phyloP scores from a whole-genome alignment of 2,329 filamentous ascomycete species.

The Teratosphaeria viscida region DNA sequence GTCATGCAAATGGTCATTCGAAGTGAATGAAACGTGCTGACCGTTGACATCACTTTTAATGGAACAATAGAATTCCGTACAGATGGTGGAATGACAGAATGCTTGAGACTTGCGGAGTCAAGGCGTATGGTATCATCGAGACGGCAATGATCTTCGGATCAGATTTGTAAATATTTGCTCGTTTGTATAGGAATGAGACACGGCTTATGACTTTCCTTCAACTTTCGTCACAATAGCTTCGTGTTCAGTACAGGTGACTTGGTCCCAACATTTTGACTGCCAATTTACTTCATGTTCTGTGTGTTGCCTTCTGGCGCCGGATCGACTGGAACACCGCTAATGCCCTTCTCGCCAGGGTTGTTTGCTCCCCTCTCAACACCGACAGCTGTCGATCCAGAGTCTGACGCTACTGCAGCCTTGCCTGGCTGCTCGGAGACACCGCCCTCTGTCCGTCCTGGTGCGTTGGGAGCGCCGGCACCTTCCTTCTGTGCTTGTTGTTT shows the following conservation, averaged over 20 bases:
- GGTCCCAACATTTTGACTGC: neutral
- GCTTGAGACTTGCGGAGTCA: neutral
- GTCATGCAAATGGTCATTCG: neutral
- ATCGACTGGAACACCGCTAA: slow-evolving; percentile 20
- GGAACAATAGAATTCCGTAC: neutral
- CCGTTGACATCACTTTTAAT: too few relatives aligned
- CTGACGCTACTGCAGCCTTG: slow-evolving; percentile 24
- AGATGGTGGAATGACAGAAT: neutral
- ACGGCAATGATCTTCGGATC: neutral
- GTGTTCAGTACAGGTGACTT: neutral
- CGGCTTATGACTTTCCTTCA: neutral
- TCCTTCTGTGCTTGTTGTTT: slow-evolving; percentile 26
- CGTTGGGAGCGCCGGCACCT: slow-evolving; percentile 24
- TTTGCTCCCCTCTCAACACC: slow-evolving; percentile 22
- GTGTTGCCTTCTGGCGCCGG: slow-evolving; percentile 8
- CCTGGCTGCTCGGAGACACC: slow-evolving; percentile 13
- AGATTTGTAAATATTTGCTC: neutral
- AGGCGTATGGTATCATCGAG: neutral
- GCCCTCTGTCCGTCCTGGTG: slow-evolving; percentile 21
- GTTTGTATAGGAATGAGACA: neutral
- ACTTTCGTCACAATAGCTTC: neutral
- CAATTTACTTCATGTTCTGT: slow-evolving; percentile 17
- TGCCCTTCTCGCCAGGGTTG: slow-evolving; percentile 27
- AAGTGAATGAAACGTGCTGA: neutral
- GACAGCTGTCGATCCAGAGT: slow-evolving; percentile 24